Percentiles rank a stretch among this genome's conserved stretches.
phyloP scores from a whole-genome alignment of 768 basidiomycete species.

The Hericium erinaceus region DNA sequence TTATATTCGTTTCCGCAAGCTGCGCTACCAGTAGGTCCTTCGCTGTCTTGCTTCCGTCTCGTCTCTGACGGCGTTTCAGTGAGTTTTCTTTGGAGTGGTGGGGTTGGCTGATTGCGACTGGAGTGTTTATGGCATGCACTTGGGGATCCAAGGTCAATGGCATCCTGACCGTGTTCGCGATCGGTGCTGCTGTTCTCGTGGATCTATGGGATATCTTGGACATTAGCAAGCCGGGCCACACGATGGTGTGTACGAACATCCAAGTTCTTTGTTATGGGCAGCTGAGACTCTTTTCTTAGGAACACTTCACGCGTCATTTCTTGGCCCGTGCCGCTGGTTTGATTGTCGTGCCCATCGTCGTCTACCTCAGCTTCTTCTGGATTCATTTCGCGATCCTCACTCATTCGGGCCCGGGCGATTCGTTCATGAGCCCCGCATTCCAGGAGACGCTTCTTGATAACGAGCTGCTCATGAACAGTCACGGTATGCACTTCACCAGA shows the following conservation, averaged over 20 bases:
- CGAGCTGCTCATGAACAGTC: slow-evolving; percentile 83
- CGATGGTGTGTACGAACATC: slow-evolving; percentile 37
- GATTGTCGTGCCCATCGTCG: slow-evolving; percentile 78
- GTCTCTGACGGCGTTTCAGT: slow-evolving; percentile 29
- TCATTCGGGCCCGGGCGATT: slow-evolving; percentile 85
- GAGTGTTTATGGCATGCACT: slow-evolving; percentile 89
- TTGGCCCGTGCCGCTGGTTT: slow-evolving; percentile 74
- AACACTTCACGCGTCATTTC: slow-evolving; percentile 87
- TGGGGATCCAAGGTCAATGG: slow-evolving; percentile 99
- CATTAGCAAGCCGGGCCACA: slow-evolving; percentile 63
- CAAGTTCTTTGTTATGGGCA: not conserved
- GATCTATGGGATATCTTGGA: slow-evolving; percentile 96
- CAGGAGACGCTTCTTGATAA: slow-evolving; percentile 93
- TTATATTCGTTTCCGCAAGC: slow-evolving; percentile 90
- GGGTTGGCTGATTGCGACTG: slow-evolving; percentile 86
- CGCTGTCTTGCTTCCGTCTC: not conserved
- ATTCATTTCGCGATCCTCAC: slow-evolving; percentile 85
- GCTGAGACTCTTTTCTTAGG: slow-evolving; percentile 4
- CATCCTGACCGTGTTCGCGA: slow-evolving; percentile 76
- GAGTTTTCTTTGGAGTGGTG: slow-evolving; percentile 91
- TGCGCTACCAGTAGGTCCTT: slow-evolving; percentile 67
- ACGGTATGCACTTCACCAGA: slow-evolving; percentile 45
- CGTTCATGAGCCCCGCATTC: slow-evolving; percentile 97
- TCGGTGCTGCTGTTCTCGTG: slow-evolving; percentile 85
- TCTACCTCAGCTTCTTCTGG: slow-evolving; percentile 95